phyloP scores from a whole-genome alignment of 176 grass and related monocot species.

The Zoysia pacifica region DNA sequence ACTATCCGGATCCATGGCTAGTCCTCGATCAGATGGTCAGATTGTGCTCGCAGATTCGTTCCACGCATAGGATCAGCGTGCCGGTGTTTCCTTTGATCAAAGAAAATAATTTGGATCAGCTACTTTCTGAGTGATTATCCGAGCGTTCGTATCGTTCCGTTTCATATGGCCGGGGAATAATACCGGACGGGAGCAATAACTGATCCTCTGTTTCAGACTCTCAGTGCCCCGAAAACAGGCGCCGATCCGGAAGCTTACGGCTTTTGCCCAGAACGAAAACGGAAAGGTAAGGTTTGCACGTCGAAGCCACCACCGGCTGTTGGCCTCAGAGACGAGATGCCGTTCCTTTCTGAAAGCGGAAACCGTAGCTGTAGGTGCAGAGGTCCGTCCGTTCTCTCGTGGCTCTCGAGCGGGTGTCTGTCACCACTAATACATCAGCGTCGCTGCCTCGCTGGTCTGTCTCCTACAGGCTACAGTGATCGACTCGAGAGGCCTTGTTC shows the following conservation, averaged over 20 bases:
- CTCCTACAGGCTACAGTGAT: background rate
- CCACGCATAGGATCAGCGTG: background rate
- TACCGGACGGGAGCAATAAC: background rate
- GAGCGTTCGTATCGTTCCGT: too few species aligned
- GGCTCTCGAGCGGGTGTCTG: background rate
- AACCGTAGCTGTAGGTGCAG: background rate
- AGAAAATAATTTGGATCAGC: background rate
- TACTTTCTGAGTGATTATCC: too few species aligned
- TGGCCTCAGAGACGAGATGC: background rate
- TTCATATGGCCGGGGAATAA: too few species aligned
- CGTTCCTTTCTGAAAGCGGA: slow-evolving; percentile 27
- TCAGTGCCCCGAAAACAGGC: background rate
- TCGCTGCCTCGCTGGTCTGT: background rate
- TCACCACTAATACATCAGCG: background rate
- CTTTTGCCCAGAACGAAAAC: background rate
- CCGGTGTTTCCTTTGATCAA: background rate
- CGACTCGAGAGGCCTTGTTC: background rate
- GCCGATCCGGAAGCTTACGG: background rate
- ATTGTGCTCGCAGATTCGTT: background rate
- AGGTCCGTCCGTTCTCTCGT: background rate
- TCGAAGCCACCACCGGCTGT: background rate
- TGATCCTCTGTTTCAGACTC: background rate
- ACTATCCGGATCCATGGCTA: background rate
- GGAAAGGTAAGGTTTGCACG: slow-evolving; percentile 17
- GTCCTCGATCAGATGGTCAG: background rate